phyloP scores from a whole-genome alignment of 192 early-diverging fungal species.

The Coemansia sp. region DNA sequence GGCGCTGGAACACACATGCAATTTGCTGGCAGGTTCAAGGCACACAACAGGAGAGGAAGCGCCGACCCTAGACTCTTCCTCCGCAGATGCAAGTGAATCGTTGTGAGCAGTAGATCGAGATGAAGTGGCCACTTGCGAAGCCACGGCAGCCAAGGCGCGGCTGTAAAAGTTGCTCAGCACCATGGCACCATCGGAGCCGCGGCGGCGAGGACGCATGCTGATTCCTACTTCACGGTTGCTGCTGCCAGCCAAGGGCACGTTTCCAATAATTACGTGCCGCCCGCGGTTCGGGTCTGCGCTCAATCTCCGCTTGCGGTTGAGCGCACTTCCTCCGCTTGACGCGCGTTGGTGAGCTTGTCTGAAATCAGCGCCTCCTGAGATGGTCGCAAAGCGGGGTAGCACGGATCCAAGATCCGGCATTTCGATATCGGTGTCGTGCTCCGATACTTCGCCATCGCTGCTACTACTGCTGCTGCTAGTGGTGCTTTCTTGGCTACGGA shows the following conservation, averaged over 20 bases:
- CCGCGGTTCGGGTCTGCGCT: background rate
- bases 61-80: no score
- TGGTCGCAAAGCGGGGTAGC: constrained; percentile 8
- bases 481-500: background rate
- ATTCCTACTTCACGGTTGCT: background rate
- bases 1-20: no score
- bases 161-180: constrained; percentile 27
- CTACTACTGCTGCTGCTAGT: constrained; percentile 9
- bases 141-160: constrained; percentile 7
- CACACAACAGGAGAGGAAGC: no score
- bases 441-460: constrained; percentile 14
- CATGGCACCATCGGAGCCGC: constrained; percentile 40
- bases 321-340: background rate
- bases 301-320: background rate
- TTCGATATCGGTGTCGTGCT: constrained; percentile 14
- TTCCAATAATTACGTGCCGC: constrained; percentile 2
- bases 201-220: constrained; percentile 5
- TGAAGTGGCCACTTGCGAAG: background rate
- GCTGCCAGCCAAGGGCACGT: background rate
- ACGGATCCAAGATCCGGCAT: background rate
- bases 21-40: no score
- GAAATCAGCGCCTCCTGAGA: background rate
- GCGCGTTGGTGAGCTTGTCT: background rate
- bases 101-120: background rate
- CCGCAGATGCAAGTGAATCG: no score